These are phyloP conservation scores for Ramaria rubella DNA, from an alignment of 768 basidiomycete species.

Conservation along the genomic window DNA sequence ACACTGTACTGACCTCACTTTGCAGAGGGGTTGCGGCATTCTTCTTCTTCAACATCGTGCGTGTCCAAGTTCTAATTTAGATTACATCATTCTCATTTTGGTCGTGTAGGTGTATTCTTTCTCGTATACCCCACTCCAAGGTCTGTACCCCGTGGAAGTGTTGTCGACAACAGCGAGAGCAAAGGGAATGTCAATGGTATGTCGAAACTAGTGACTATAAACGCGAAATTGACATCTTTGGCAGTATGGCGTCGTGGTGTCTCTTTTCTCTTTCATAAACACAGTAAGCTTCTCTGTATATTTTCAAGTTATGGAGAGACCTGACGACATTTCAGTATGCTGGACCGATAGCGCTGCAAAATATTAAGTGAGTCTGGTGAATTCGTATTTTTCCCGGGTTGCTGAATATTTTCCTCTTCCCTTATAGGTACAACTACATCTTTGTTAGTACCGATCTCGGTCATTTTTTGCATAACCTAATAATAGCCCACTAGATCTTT, in stretches of 20 bases:
- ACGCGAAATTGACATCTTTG: not conserved
- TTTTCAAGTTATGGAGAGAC: not conserved
- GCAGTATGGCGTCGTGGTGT: slow-evolving; percentile 27
- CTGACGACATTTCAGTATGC: slow-evolving; percentile 30
- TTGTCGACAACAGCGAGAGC: slow-evolving; percentile 51
- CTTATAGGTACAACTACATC: slow-evolving; percentile 23
- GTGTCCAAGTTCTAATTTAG: not conserved
- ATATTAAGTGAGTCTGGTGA: slow-evolving; percentile 23
- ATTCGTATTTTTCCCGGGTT: not conserved
- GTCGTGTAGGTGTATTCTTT: slow-evolving; percentile 34
- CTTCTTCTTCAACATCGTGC: slow-evolving; percentile 44
- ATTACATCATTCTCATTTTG: not conserved
- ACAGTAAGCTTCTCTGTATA: slow-evolving; percentile 16
- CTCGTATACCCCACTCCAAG: slow-evolving; percentile 55
- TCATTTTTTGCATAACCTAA: not conserved
- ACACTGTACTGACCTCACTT: not conserved
- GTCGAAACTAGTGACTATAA: not conserved
- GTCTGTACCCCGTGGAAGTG: slow-evolving; percentile 49
- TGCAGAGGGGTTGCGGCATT: slow-evolving; percentile 23
- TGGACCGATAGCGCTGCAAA: slow-evolving; percentile 35
- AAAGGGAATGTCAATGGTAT: slow-evolving; percentile 49
- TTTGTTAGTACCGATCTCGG: slow-evolving; percentile 12
- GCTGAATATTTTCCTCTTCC: not conserved
- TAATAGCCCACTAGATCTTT: slow-evolving; percentile 16
- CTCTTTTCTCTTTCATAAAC: slow-evolving; percentile 37